Base-by-base conservation (phyloP, 257 asterid species). In the Lycium ferocissimum region DNA sequence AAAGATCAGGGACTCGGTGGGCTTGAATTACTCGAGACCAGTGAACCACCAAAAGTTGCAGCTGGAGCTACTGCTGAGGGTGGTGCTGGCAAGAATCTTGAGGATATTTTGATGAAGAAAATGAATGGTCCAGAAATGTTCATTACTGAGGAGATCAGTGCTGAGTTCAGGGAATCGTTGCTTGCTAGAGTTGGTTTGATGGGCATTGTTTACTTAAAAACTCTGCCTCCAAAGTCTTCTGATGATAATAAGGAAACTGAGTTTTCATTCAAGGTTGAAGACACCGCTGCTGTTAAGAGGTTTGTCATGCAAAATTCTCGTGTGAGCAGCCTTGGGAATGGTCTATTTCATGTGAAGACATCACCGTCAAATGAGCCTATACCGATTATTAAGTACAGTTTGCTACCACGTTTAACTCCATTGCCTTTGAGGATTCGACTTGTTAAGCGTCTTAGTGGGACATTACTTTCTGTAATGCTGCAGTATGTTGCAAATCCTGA, bases 41-140 rank as follows among this genome's bases (percentile, higher is more conserved):
- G 96, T 47, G 98, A 93, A 80, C 97, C 97, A 2, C 98, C 98
- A 22, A 89, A 87, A 86, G 26, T 82, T 84, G 80, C 86, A 40
- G 87, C 91, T 83, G 90, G 87, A 37, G 91, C 91, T 80, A 92
- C 61, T 75, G 91, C 90, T 88, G 91, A 90, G 86, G 90, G 82
- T 79, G 94, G 86, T 59, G 91, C 85, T 57, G 97, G 92, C 73
- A 94, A 93, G 67, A 93, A 88, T 85, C 92, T 95, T 47, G 99
- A 94, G 89, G 98, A 96, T 91, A 58, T 95, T 26, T 86, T 95
- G 91, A 97, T 95, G 78, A 92, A 89, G 91, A 95, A 95, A 88
- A 96, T 96, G 97, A 95, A 89, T 89, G 98, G 97, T 79, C 99
- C 98, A 1, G 98, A 96, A 86, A 95, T 96, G 98, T 95, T 91